Evolutionary conservation across 768 basidiomycete genomes (phyloP).

Genomic region (Termitomyces sp.): DNA sequence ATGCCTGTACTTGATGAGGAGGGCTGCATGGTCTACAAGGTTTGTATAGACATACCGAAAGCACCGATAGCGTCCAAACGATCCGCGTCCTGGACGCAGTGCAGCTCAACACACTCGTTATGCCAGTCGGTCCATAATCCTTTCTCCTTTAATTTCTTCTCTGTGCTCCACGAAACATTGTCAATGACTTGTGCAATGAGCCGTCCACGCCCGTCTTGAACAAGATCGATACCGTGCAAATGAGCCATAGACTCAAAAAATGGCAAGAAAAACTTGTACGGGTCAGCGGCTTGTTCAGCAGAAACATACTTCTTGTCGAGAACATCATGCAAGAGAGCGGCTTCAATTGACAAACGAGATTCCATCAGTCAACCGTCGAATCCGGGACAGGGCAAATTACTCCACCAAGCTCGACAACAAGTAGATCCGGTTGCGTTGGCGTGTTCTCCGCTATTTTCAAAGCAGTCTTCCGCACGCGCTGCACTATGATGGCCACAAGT

Average conservation of each 20-base stretch:
- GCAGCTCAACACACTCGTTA: constrained; percentile 64
- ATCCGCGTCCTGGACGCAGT: constrained; percentile 80
- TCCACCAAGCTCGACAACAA: constrained; percentile 66
- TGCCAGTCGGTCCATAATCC: constrained; percentile 67
- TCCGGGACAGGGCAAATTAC: background rate
- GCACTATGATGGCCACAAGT: constrained; percentile 41
- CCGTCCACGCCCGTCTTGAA: constrained; percentile 55
- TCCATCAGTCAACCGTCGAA: background rate
- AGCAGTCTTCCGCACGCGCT: constrained; percentile 78
- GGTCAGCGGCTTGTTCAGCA: constrained; percentile 48
- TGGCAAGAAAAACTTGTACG: constrained; percentile 62
- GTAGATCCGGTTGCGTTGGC: constrained; percentile 52
- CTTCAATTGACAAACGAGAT: constrained; percentile 20
- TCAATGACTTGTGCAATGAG: constrained; percentile 60
- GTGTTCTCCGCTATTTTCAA: constrained; percentile 54
- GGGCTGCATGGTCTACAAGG: background rate
- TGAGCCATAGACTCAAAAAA: constrained; percentile 47
- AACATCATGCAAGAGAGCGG: constrained; percentile 86
- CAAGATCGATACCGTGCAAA: constrained; percentile 46
- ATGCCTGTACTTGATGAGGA: constrained; percentile 33
- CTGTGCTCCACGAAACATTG: constrained; percentile 83
- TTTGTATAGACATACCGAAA: constrained; percentile 44
- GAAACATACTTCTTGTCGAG: constrained; percentile 83
- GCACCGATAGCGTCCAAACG: constrained; percentile 76
- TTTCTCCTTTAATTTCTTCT: constrained; percentile 56